phyloP scores from a whole-genome alignment of 371 early-diverging fungal species.

The Batrachochytrium dendrobatidis region DNA sequence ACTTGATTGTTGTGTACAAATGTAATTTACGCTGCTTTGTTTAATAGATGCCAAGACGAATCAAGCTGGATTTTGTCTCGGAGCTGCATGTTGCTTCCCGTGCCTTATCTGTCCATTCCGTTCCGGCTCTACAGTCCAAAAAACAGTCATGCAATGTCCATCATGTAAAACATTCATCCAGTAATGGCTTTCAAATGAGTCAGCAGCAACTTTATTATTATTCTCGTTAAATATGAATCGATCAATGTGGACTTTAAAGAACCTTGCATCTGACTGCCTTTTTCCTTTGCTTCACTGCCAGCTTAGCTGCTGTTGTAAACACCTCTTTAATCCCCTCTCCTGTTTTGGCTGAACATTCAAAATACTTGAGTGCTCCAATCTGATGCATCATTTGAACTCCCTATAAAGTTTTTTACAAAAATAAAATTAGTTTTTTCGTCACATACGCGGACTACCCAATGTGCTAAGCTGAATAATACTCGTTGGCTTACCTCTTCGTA shows the following conservation, averaged over 20 bases:
- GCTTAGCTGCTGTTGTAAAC: conserved; percentile 30
- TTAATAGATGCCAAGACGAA: not conserved
- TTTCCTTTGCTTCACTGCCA: conserved; percentile 13
- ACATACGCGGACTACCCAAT: not conserved
- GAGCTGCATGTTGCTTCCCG: not conserved
- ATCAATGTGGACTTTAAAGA: not conserved
- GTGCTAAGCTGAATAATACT: not conserved
- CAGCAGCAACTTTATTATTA: too few relatives aligned
- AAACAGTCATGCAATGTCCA: not conserved
- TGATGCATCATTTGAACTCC: conserved; percentile 19
- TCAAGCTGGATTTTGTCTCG: not conserved
- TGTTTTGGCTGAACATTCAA: conserved; percentile 38
- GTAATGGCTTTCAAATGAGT: too few relatives aligned
- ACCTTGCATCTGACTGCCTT: not conserved
- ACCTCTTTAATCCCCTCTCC: conserved; percentile 37
- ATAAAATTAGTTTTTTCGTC: not conserved
- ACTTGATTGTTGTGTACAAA: too few relatives aligned
- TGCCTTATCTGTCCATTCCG: not conserved
- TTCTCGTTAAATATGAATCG: too few relatives aligned
- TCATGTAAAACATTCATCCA: not conserved
- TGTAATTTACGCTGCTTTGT: not conserved
- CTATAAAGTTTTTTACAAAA: conserved; percentile 1
- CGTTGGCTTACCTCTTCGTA: conserved; percentile 7
- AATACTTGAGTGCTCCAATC: conserved; percentile 36
- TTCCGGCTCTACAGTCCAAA: not conserved